A percentile compares a stretch with the other conserved stretches of the same genome.
Conservation (phyloP, 768 basidiomycete genomes). For the Megacollybia marginata region DNA sequence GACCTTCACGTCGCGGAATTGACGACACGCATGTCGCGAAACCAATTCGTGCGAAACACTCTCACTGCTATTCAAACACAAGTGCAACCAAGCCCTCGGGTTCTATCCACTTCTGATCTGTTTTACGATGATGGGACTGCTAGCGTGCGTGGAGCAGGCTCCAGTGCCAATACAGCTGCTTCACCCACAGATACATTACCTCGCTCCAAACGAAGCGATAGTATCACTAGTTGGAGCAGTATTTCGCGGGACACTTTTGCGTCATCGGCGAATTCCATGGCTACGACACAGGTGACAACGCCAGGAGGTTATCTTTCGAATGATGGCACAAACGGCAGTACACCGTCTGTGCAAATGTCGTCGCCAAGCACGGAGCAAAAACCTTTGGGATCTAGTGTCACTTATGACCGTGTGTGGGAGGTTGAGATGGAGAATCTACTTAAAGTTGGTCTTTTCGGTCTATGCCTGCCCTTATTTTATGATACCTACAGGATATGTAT, state of each 20-base stretch:
- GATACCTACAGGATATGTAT: constrained; percentile 77
- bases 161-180: constrained; percentile 36
- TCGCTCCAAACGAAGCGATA: constrained; percentile 72
- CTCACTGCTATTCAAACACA: constrained; percentile 80
- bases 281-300: constrained; percentile 17
- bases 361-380: constrained; percentile 23
- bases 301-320: constrained; percentile 6
- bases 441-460: constrained; percentile 45
- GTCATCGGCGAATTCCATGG: constrained; percentile 29
- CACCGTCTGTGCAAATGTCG: constrained; percentile 55
- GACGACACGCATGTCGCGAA: constrained; percentile 80
- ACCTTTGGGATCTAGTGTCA: constrained; percentile 23
- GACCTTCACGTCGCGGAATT: constrained; percentile 96
- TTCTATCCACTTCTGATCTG: constrained; percentile 53
- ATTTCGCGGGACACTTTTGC: constrained; percentile 53
- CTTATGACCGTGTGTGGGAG: constrained; percentile 74
- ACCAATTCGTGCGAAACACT: constrained; percentile 90
- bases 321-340: constrained; percentile 46
- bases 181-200: constrained; percentile 34
- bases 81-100: constrained; percentile 45
- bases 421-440: constrained; percentile 78
- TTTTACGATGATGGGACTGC: constrained; percentile 56
- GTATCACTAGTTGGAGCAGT: constrained; percentile 81
- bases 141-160: constrained; percentile 48
- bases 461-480: neutral